Base-by-base conservation (phyloP, 2,329 filamentous ascomycete species). In the Cadophora sp. region DNA sequence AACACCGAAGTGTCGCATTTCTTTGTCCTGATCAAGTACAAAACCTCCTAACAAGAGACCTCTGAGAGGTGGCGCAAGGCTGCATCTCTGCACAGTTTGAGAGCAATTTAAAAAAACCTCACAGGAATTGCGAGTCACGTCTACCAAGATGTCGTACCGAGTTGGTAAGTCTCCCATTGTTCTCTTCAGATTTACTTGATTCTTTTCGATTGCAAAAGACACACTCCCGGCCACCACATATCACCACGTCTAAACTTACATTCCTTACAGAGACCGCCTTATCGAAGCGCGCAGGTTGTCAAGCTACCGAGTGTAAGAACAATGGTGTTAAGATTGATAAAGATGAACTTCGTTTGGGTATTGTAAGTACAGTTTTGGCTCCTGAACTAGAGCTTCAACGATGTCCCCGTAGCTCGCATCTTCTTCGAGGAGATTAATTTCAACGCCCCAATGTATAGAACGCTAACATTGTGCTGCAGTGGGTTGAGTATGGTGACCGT, bases 291-390 rank as follows among this genome's bases (percentile, higher is more conserved):
- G 92, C 94, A 64, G 87, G 83, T 62, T 98, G 94, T 82, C 85
- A 89, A 71, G 90, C 67, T 1, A 84, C 82, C 5, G 84, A 89
- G 71, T 97, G 95, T 85, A 94, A 94, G 79, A 85, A 91, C 2
- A 81, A 81, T 1, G 83, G 77, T 1, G 77, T 85, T 76, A 97
- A 97, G 81, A 93, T 97, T 76, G 73, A 76, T 29, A 97, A 97
- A 81, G 93, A 91, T 66, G 88, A 93, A 72, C 81, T 97, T 2
- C 91, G 95, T 65, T 87, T 94, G 64, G 95, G 92, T 51, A 86
- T 85, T 26, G 62, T 64, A 51, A 56, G 62, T 22, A 27, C 12
- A 29, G 24, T 40, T n/a, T 65, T 7, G 9, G 9, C 29, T n/a
- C 19, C 7, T 11, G 34, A 37, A 37, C n/a, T 2, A 37, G 34